phyloP scores from a whole-genome alignment of 2,329 filamentous ascomycete species.

The Hypoxylon sp. region DNA sequence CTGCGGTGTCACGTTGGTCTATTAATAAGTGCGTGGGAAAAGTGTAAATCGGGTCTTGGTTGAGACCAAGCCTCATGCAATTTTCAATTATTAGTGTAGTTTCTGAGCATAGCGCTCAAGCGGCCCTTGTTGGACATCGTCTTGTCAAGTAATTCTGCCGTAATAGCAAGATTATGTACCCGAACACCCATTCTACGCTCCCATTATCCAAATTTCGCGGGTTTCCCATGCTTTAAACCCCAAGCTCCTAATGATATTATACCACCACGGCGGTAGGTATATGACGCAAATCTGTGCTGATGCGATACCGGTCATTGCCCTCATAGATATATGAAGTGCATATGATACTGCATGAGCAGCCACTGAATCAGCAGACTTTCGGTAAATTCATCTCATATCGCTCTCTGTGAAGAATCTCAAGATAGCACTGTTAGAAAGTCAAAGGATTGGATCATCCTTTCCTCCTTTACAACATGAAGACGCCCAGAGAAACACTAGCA shows the following conservation, averaged over 20 bases:
- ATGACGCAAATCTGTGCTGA: constrained; percentile 9
- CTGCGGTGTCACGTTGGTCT: not conserved
- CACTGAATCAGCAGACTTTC: constrained; percentile 8
- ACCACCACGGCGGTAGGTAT: constrained; percentile 14
- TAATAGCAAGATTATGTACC: constrained; percentile 40
- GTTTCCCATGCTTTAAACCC: constrained; percentile 23
- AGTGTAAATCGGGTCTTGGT: constrained; percentile 8
- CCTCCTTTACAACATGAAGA: constrained; percentile 37
- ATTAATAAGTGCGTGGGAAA: constrained; percentile 1
- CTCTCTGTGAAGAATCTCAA: not conserved
- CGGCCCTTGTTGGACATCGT: constrained; percentile 27
- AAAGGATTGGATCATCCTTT: constrained; percentile 5
- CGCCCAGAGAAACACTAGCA: constrained; percentile 40
- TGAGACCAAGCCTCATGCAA: constrained; percentile 23
- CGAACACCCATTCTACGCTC: constrained; percentile 20
- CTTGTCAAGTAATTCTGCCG: constrained; percentile 31
- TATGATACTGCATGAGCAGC: not conserved
- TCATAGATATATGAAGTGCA: not conserved
- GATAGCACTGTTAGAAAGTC: not conserved
- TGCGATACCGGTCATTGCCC: constrained; percentile 10
- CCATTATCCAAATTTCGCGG: constrained; percentile 35
- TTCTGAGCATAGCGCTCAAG: constrained; percentile 19
- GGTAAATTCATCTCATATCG: not conserved
- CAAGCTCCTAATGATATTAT: constrained; percentile 31
- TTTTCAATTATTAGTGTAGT: constrained; percentile 39